Base-by-base conservation (phyloP, 805 yeast genomes). In the Lipomyces sp. region DNA sequence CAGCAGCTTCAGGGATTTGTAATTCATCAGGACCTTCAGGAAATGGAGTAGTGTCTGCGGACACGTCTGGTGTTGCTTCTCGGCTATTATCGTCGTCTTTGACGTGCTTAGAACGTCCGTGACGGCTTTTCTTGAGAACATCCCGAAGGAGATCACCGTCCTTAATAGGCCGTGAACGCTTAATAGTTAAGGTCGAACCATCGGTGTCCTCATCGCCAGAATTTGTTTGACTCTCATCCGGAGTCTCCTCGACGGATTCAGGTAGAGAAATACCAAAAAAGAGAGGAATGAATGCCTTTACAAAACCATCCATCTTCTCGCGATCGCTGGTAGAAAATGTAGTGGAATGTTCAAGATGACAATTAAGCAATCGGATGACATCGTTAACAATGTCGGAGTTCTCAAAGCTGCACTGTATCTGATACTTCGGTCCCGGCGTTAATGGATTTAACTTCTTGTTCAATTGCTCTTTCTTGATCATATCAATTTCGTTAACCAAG, bases 401-500 rank as follows among this genome's bases (percentile, higher is more conserved):
- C 8, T 80, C 77, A 70, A 92, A 86, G 34, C 79, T 80, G 74
- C 86, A 91, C 64, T 84, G 83, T 67, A 90, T 80, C 72, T 87
- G 89, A 45, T 87, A 87, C 75, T 89, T 89, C n/a, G 97, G 94
- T 71, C 86, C 86, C 2, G 97, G 96, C 60, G 93, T 87, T 73
- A 91, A 82, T 50, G 97, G 97, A 73, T 90, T 92, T 66, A 90
- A 80, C 75, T 96, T 84, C 78, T 92, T 93, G 73, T 89, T 90
- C n/a, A 84, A 85, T 77, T 92, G 97, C 75, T 94, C 99, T 53
- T 90, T 90, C 78, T 93, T 92, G 53, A 93, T 90, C 1, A 97
- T 91, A 72, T 95, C 90, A 64, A 95, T 90, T 75, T 94, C 98
- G 69, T 96, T 89, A 13, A 95, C 87, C 72, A 95, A 80, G 73